phyloP scores from a whole-genome alignment of 2,329 filamentous ascomycete genomes.

The Metarhizium guizhouense region DNA sequence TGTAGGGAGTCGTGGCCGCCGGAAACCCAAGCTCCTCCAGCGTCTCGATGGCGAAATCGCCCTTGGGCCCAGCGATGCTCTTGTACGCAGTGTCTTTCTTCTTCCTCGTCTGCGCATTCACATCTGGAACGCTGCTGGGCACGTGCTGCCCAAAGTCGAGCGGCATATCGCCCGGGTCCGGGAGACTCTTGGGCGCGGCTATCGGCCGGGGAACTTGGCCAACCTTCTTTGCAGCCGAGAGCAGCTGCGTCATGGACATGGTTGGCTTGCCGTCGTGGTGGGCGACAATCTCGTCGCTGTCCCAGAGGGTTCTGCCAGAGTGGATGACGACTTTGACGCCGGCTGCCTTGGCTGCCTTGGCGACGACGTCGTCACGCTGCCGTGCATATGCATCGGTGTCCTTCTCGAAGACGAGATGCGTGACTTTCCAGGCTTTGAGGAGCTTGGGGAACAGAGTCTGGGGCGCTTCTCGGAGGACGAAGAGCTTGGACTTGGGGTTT shows the following conservation, averaged over 20 bases:
- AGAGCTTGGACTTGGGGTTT: conserved; percentile 63
- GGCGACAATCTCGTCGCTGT: conserved; percentile 60
- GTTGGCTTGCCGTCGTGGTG: conserved; percentile 60
- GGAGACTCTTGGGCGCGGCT: conserved; percentile 47
- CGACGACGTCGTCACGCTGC: conserved; percentile 52
- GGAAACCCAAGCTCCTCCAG: conserved; percentile 62
- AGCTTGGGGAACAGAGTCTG: conserved; percentile 64
- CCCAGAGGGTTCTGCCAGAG: conserved; percentile 62
- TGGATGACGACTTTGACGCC: conserved; percentile 60
- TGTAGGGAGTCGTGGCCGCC: conserved; percentile 54
- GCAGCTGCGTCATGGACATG: conserved; percentile 63
- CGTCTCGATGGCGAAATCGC: conserved; percentile 62
- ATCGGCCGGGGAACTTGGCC: conserved; percentile 54
- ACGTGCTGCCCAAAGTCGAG: conserved; percentile 48
- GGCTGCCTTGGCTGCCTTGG: conserved; percentile 49
- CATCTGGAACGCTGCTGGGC: conserved; percentile 43
- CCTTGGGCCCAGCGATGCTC: conserved; percentile 54
- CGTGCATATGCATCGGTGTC: conserved; percentile 67
- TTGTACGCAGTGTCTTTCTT: conserved; percentile 48
- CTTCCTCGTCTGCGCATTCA: conserved; percentile 49
- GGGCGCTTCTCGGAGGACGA: conserved; percentile 63
- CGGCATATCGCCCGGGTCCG: conserved; percentile 55
- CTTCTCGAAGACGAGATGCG: conserved; percentile 70
- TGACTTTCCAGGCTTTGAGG: conserved; percentile 64
- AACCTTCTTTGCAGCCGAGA: conserved; percentile 52